Base-by-base conservation (phyloP, 495 filamentous ascomycete genomes). In the Neurospora pannonica region DNA sequence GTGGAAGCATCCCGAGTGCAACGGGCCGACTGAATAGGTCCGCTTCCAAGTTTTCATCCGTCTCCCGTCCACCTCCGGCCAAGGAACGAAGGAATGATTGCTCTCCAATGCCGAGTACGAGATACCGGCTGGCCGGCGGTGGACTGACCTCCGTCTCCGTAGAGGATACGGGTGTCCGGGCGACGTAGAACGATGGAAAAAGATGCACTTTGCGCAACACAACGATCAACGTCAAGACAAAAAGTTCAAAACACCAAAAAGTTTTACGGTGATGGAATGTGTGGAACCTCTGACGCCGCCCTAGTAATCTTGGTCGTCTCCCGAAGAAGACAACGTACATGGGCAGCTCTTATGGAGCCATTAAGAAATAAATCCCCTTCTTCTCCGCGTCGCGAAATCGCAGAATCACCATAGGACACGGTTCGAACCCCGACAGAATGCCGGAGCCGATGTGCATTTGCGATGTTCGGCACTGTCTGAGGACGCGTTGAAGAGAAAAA, bases 311-410 rank as follows among this genome's bases (percentile, higher is more conserved):
- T 83, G 78, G 70, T 71, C 77, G 74, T 42, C 77, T 76, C 76
- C 75, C 15, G 19, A 75, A 75, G 48, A 79, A 38, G 19, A 48
- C 15, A 39, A 76, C 90, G 88, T 92, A 87, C 92, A 85, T 88
- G 91, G 92, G 89, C 93, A 92, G 93, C 90, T 96, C 93, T 95
- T 94, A 96, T 94, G 90, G 91, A 85, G 89, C 89, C 92, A 83
- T 85, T 60, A 87, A 76, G 74, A 73, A 76, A 76, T 80, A 78
- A 34, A 34, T 82, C 48, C 48, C 83, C 82, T 89, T 85, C 84
- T 88, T 95, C 92, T 96, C 84, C 92, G 93, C 92, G 85, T 84
- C 91, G 84, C 90, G 84, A 86, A 92, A 96, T 96, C 93, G 92
- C 93, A 77, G 89, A 87, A 75, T 83, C 88, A 92, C 88, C 89